Conservation (phyloP, 305 asterid genomes). For the Withania somnifera region DNA sequence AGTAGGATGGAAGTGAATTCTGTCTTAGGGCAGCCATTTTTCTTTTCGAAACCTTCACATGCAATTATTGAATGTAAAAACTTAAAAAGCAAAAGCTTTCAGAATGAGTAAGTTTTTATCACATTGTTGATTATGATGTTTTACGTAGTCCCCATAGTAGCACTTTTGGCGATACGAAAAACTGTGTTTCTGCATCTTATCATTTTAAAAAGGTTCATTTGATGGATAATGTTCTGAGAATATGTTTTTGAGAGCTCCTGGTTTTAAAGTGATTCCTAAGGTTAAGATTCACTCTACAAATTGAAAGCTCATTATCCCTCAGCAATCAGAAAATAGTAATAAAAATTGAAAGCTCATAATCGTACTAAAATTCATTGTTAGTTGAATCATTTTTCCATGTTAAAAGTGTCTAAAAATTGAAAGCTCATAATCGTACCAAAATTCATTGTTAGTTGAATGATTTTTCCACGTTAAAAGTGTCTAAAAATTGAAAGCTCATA, state of each 20-base stretch:
- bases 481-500: too few species aligned
- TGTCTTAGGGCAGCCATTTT: neutral
- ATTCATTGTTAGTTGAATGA: too few species aligned
- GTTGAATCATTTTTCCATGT: too few species aligned
- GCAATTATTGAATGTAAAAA: neutral
- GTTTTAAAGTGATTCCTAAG: neutral
- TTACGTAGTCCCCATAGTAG: neutral
- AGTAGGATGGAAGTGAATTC: conserved; percentile 8
- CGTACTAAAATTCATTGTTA: too few species aligned
- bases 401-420: too few species aligned
- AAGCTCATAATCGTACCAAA: too few species aligned
- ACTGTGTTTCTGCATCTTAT: neutral
- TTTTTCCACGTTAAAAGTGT: too few species aligned
- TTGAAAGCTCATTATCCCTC: too few species aligned
- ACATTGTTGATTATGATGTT: neutral
- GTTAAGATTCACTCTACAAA: neutral
- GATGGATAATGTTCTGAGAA: neutral
- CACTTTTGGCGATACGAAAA: neutral
- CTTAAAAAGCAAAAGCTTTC: neutral
- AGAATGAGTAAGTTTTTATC: neutral
- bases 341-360: too few species aligned
- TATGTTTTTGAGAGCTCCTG: neutral
- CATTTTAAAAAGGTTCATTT: neutral
- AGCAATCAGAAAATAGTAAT: too few species aligned
- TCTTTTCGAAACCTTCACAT: neutral